Base-by-base conservation (phyloP, 495 filamentous ascomycete species). In the Baudoinia panamericana region DNA sequence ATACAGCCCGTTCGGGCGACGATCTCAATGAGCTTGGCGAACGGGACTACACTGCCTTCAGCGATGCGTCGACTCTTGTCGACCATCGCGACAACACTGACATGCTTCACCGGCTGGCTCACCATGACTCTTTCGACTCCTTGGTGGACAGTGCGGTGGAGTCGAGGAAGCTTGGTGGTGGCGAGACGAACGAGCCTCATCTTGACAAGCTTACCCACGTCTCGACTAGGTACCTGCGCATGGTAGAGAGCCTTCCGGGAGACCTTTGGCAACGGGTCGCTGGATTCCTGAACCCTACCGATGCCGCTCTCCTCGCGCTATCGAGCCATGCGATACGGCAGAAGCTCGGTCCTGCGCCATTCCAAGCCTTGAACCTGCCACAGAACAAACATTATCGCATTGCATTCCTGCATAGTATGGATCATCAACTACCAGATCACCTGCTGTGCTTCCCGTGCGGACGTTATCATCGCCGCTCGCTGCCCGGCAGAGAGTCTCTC, bases 371-470 rank as follows among this genome's bases (percentile, higher is more conserved):
- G 13, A 43, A 61, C 16, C 21, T 46, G 13, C 61, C 64, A 4
- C 48, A 66, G 8, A 64, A 69, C 45, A 43, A 37, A 5, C 48
- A 56, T 17, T 45, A 66, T 32, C 65, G 61, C 26, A 48, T 63
- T 20, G 53, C 60, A 6, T 73, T 77, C 53, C 60, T 77, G 5
- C 37, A 53, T 6, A 35, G 46, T 0, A 56, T 75, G 36, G 70
- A 75, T 44, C 43, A 45, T 12, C 41, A 56, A 3, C 54, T 68
- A 9, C 72, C 72, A 0, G 50, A 61, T 26, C 69, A 75, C 40
- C 60, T 77, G 17, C 61, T 75, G 25, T 77, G 73, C 54, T 68
- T 70, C 51, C 63, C 65, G n/a, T 77, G 73, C 46, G 61, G 40
- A 3, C 40, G 40, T 18, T 77, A 63, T 49, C 73, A 77, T 52